These are phyloP conservation scores for Aspergillus sp. DNA, from an alignment of 2,329 filamentous ascomycete genomes.

Conservation along the genomic window DNA sequence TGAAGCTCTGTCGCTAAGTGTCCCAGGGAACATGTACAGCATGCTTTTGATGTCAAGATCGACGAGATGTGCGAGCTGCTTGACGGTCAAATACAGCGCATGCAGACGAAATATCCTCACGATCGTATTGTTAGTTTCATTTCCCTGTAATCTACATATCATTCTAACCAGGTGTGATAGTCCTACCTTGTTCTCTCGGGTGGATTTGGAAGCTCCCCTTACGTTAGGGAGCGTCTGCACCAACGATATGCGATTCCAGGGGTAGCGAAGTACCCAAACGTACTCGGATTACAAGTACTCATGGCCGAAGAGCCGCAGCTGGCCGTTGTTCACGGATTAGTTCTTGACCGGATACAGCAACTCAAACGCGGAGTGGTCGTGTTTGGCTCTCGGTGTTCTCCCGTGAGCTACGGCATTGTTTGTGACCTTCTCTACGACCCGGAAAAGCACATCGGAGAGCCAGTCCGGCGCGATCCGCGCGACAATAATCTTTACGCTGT, in stretches of 20 bases:
- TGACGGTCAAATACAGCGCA: constrained; percentile 22
- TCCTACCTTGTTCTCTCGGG: constrained; percentile 32
- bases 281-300: constrained; percentile 24
- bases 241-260: constrained; percentile 19
- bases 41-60: constrained; percentile 22
- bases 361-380: constrained; percentile 23
- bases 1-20: neutral
- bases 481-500: constrained; percentile 32
- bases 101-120: constrained; percentile 21
- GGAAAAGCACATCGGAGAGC: constrained; percentile 25
- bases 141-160: neutral
- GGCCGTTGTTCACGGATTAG: constrained; percentile 33
- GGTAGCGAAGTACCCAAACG: constrained; percentile 14
- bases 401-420: constrained; percentile 36
- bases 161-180: constrained; percentile 8
- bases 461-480: constrained; percentile 25
- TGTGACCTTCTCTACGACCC: constrained; percentile 31
- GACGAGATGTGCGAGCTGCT: constrained; percentile 29
- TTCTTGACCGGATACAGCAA: constrained; percentile 32
- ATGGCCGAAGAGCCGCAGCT: constrained; percentile 34
- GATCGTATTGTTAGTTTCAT: constrained; percentile 25
- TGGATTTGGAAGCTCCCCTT: constrained; percentile 32
- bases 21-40: constrained; percentile 17
- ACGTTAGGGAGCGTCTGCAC: constrained; percentile 25
- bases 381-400: constrained; percentile 31